Evolutionary conservation across 2,329 filamentous ascomycete species (phyloP), one percentile per base, ranked within the genome.

Genomic region (Fusarium sp.): DNA sequence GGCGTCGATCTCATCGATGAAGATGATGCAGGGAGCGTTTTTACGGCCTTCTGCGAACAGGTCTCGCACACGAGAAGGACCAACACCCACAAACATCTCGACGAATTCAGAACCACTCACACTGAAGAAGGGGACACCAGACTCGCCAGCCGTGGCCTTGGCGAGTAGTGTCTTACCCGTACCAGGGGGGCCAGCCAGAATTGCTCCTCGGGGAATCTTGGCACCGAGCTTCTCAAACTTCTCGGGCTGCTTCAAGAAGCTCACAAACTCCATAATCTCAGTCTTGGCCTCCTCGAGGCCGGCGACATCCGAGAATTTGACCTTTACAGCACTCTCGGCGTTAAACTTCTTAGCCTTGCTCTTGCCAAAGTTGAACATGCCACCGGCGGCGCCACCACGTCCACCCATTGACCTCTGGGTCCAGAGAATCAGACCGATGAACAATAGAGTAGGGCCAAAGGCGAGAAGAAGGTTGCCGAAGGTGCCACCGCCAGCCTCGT

Each of bases 21-120:
- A 99, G 83, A 99, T 97, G 83, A 99, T 99, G 85, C 96, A 99
- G 5, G 96, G 96, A 0, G 96, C 94, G 83, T 94, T 97, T 87
- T 98, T 98, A 67, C 96, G 91, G 20, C 96, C 96, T 77, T 94
- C 98, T 66, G 94, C 92, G 79, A 99, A 99, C 61, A 99, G 86
- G 83, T 99, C 96, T 78, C 96, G 92, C 59, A 99, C 96, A 83
- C 96, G 91, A 33, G 96, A 98, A 22, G 96, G 94, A 83, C 96
- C 96, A 69, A 99, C 96, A 90, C 96, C 96, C 60, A 99, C 96
- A 81, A 99, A 99, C 96, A 99, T 99, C 85, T 99, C 96, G 35
- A 99, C 96, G 80, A 99, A 99, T 82, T 99, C 96, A 57, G 96
- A 99, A 81, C 96, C 96, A 82, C 95, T 98, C 78, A 99, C 96